phyloP scores from a whole-genome alignment of 345 rosid species.

The Jatropha curcas region DNA sequence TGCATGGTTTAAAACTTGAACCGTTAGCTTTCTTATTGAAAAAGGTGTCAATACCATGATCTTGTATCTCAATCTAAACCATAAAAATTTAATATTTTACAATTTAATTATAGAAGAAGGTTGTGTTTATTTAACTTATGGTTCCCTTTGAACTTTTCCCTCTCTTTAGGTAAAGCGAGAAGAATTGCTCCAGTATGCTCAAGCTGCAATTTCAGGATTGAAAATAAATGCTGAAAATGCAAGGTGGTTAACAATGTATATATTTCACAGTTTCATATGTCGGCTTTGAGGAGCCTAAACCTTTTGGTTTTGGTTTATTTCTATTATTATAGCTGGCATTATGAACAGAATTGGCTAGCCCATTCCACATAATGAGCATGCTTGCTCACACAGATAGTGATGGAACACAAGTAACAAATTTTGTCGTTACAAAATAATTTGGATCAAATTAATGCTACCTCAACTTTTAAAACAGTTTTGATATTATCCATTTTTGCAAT shows the following conservation, averaged over 20 bases:
- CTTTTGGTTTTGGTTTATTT: slow-evolving; percentile 1
- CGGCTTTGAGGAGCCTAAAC: neutral
- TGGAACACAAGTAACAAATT: no score
- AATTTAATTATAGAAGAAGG: neutral
- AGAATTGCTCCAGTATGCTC: slow-evolving; percentile 86
- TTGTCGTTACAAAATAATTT: neutral
- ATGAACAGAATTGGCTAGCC: neutral
- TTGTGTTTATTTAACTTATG: neutral
- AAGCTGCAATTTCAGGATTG: slow-evolving; percentile 80
- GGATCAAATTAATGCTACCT: neutral
- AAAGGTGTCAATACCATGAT: neutral
- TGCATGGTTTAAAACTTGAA: neutral
- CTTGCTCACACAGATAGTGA: neutral
- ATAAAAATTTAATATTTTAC: neutral
- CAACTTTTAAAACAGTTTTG: neutral
- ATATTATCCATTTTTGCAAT: neutral
- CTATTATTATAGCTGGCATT: neutral
- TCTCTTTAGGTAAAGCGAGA: slow-evolving; percentile 68
- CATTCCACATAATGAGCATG: neutral
- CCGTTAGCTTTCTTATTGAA: neutral
- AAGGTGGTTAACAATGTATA: slow-evolving; percentile 50
- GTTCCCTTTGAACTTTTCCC: neutral
- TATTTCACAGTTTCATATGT: neutral
- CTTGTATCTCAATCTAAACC: neutral
- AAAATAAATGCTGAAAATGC: slow-evolving; percentile 66